Base-by-base conservation (phyloP, 1,139 yeast genomes). In the Pneumocystis carinii region DNA sequence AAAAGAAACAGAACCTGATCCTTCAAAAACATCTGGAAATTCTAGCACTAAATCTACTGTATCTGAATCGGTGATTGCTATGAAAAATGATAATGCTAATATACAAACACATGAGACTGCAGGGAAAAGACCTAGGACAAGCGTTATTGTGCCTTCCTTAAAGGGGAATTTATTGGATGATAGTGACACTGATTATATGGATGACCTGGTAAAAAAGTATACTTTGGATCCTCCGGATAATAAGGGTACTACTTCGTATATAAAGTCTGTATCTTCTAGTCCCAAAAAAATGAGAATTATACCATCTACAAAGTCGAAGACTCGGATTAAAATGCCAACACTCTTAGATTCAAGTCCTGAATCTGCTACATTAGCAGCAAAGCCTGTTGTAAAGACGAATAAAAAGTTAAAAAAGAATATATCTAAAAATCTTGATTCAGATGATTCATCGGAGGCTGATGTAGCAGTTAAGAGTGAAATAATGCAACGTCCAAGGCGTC, bases 131-230 rank as follows among this genome's bases (percentile, higher is more conserved):
- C 24, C 36, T 15, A 41, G 59, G n/a, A 60, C 60, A 29, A 36
- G 53, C 3, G n/a, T 59, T 39, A 61, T 59, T 42, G 48, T 35
- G 55, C 32, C 55, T 10, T 38, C 55, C n/a, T 61, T 38, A 29
- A 56, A 36, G 35, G 64, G 37, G 15, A 19, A 48, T 12, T 24
- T 57, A 53, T 38, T 62, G 55, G 48, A 61, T 32, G 65, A 63
- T 59, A 60, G 62, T 56, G 62, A 61, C 29, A 63, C 60, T 38
- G 65, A 61, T 27, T 61, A 62, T 59, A 53, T 59, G 61, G 59
- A 61, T 41, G 60, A 41, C 24, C 27, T 60, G 39, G 62, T 56
- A 14, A 60, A 32, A 7, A 27, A 61, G 12, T 59, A 58, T 35
- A 37, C 59, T 32, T 53, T 53, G 27, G 14, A 60, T n/a, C 14